Conservation (phyloP, 1,139 yeast genomes). For the Tardiomyces depauwii region DNA sequence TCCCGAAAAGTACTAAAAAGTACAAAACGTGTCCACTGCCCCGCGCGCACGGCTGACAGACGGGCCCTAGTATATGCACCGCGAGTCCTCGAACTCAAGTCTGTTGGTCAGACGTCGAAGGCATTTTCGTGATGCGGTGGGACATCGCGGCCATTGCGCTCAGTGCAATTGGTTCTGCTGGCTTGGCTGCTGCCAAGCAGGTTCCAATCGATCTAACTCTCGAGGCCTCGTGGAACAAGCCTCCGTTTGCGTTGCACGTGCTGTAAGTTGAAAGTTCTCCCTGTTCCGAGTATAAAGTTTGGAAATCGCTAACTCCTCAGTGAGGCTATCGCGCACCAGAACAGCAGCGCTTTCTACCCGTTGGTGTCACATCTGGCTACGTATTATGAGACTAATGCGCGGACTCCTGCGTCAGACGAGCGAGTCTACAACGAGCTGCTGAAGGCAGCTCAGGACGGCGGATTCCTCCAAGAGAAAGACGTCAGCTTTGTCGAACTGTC, state of each 20-base stretch:
- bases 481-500: slow-evolving; percentile 37
- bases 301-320: not conserved
- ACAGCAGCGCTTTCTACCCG: slow-evolving; percentile 39
- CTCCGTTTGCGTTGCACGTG: not conserved
- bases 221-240: not conserved
- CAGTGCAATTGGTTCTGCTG: not conserved
- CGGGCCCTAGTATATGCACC: too few species aligned
- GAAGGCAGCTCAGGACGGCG: slow-evolving; percentile 21
- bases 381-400: slow-evolving; percentile 19
- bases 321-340: slow-evolving; percentile 43
- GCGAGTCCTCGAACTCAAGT: too few species aligned
- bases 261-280: not conserved
- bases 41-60: too few species aligned
- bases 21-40: not conserved
- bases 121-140: too few species aligned
- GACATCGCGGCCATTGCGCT: too few species aligned
- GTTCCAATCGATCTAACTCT: not conserved
- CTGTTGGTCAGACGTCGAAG: too few species aligned
- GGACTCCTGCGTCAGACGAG: slow-evolving; percentile 24
- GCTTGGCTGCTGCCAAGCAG: not conserved
- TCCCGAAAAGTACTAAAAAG: not conserved
- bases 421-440: slow-evolving; percentile 31
- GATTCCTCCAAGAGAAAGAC: slow-evolving; percentile 12
- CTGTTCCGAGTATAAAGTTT: too few species aligned
- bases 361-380: slow-evolving; percentile 33